Percentiles rank a stretch among this genome's conserved stretches.
phyloP scores from a whole-genome alignment of 257 asterid species.

The Craterostigma plantagineum region DNA sequence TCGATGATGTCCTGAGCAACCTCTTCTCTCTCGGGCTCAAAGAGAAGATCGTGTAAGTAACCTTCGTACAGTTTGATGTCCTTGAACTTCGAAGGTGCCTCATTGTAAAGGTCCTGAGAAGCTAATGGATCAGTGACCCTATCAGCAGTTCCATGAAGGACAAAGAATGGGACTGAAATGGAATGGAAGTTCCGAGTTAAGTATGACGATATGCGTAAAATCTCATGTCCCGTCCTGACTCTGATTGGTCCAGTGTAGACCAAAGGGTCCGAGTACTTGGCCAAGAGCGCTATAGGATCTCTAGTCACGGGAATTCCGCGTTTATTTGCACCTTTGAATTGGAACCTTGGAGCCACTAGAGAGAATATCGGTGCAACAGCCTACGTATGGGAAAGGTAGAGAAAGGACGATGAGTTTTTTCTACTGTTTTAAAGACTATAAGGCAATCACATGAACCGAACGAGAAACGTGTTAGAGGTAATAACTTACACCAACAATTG shows the following conservation, averaged over 20 bases:
- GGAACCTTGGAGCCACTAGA: conserved; percentile 83
- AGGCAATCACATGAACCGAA: too few relatives aligned
- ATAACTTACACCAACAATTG: conserved; percentile 75
- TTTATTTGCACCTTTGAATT: conserved; percentile 95
- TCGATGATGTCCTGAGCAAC: conserved; percentile 77
- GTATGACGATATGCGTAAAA: conserved; percentile 66
- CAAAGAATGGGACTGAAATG: conserved; percentile 79
- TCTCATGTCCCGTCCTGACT: conserved; percentile 95
- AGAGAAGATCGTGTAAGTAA: conserved; percentile 81
- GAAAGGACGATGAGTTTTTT: neutral
- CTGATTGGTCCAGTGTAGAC: conserved; percentile 94
- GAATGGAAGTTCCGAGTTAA: conserved; percentile 56
- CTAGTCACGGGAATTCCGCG: conserved; percentile 94
- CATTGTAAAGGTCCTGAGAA: conserved; percentile 77
- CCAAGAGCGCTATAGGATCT: conserved; percentile 72
- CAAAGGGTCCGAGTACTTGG: conserved; percentile 92
- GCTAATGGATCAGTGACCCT: conserved; percentile 93
- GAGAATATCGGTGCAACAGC: conserved; percentile 92
- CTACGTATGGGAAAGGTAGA: conserved; percentile 15
- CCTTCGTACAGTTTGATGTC: conserved; percentile 91
- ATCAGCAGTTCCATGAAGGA: conserved; percentile 96
- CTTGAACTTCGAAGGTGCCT: conserved; percentile 67
- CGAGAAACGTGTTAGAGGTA: too few relatives aligned
- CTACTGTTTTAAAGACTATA: too few relatives aligned
- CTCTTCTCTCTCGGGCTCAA: conserved; percentile 93